Evolutionary conservation across 2,329 filamentous ascomycete genomes (phyloP).

Genomic region (Claviceps spartinae): DNA sequence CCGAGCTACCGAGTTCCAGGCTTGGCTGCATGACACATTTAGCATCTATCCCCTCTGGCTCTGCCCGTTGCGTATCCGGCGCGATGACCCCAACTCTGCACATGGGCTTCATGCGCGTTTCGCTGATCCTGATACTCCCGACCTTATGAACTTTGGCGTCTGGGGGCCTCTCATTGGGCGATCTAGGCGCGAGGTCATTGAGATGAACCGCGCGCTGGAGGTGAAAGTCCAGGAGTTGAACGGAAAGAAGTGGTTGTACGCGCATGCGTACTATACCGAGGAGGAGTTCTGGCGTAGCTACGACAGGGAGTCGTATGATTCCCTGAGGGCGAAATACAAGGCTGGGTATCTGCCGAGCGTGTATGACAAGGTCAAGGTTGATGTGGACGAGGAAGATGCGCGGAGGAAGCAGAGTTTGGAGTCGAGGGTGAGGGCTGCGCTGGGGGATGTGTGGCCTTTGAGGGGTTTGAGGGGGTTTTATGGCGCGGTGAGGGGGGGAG

Average conservation of each 20-base stretch:
- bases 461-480: slow-evolving; percentile 33
- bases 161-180: slow-evolving; percentile 53
- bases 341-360: slow-evolving; percentile 48
- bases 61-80: slow-evolving; percentile 35
- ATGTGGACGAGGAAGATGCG: slow-evolving; percentile 21
- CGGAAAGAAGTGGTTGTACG: slow-evolving; percentile 59
- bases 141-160: slow-evolving; percentile 53
- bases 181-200: slow-evolving; percentile 43
- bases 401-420: slow-evolving; percentile 20
- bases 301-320: slow-evolving; percentile 44
- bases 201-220: slow-evolving; percentile 59
- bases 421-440: slow-evolving; percentile 14
- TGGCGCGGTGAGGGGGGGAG: slow-evolving; percentile 29
- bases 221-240: slow-evolving; percentile 49
- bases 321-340: slow-evolving; percentile 41
- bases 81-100: slow-evolving; percentile 21
- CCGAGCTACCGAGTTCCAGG: slow-evolving; percentile 31
- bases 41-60: slow-evolving; percentile 48
- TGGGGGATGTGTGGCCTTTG: slow-evolving; percentile 24
- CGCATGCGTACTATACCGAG: slow-evolving; percentile 54
- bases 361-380: slow-evolving; percentile 52
- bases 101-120: slow-evolving; percentile 36
- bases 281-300: slow-evolving; percentile 57
- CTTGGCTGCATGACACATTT: slow-evolving; percentile 40
- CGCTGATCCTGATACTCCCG: not conserved